A percentile compares a stretch with the other conserved stretches of the same genome.
Conservation (phyloP, 139 green algal genomes). For the Micractinium conductrix region DNA sequence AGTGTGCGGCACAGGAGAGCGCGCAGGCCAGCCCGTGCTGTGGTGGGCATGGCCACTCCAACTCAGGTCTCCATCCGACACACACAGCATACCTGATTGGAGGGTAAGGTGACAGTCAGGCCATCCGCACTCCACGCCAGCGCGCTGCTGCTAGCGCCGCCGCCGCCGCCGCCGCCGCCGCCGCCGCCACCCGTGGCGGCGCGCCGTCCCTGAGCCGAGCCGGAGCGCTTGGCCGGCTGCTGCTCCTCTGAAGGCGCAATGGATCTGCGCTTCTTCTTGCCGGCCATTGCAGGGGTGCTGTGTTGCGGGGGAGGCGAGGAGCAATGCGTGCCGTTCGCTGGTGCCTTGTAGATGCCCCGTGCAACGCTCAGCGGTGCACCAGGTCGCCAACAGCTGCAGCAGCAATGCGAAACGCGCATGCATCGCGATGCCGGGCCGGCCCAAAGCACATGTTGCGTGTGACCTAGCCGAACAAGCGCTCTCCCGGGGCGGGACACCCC, state of each 20-base stretch:
- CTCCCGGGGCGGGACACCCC: too few relatives aligned
- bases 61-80: background rate
- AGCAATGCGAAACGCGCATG: too few relatives aligned
- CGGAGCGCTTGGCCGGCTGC: conserved; percentile 4
- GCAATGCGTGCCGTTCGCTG: too few relatives aligned
- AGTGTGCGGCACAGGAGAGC: background rate
- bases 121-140: conserved; percentile 1
- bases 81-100: background rate
- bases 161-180: background rate
- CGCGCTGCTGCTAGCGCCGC: background rate
- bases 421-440: too few relatives aligned
- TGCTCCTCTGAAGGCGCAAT: background rate
- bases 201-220: background rate
- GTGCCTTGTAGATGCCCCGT: too few relatives aligned
- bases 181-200: background rate
- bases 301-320: too few relatives aligned
- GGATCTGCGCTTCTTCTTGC: conserved; percentile 33
- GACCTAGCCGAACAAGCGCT: too few relatives aligned
- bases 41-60: background rate
- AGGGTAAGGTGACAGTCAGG: conserved; percentile 4
- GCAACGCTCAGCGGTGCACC: too few relatives aligned
- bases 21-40: background rate
- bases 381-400: too few relatives aligned
- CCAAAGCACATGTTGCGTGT: too few relatives aligned
- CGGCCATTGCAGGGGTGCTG: too few relatives aligned